Conservation (phyloP, 306 rosid species). For the Cicer arietinum region DNA sequence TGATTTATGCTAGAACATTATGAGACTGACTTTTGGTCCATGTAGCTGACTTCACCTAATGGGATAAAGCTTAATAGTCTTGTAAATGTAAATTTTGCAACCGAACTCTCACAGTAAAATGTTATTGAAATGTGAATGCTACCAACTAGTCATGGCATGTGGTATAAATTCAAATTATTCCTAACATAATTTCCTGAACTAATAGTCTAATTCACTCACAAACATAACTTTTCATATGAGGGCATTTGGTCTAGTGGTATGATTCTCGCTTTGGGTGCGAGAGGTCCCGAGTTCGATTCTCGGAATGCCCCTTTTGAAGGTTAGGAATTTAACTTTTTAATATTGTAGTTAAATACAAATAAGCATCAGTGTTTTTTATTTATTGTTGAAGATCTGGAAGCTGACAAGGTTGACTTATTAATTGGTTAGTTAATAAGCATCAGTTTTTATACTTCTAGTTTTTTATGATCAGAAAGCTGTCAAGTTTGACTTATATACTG, state of each 20-base stretch:
- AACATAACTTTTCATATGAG: not conserved
- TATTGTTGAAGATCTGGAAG: constrained; percentile 7
- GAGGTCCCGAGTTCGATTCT: too few relatives aligned
- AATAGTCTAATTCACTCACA: not conserved
- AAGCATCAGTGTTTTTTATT: not conserved
- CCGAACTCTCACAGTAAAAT: not conserved
- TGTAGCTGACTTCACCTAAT: not conserved
- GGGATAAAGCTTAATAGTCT: not conserved
- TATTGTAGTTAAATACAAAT: not conserved
- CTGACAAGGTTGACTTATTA: constrained; percentile 13
- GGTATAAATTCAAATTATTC: not conserved
- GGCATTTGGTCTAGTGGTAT: constrained; percentile 60
- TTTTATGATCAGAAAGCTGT: not conserved
- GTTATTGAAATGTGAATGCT: not conserved
- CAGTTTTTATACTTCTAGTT: not conserved
- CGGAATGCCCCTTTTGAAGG: not conserved
- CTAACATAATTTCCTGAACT: not conserved
- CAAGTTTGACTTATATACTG: constrained; percentile 1
- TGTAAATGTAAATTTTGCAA: constrained; percentile 5
- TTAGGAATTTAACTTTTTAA: not conserved
- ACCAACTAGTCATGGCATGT: not conserved
- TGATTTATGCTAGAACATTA: not conserved
- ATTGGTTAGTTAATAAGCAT: not conserved
- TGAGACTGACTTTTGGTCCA: not conserved
- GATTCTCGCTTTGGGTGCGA: constrained; percentile 57